These are phyloP conservation scores for Cercospora sp. DNA, from an alignment of 2,329 filamentous ascomycete genomes.

Conservation along the genomic window DNA sequence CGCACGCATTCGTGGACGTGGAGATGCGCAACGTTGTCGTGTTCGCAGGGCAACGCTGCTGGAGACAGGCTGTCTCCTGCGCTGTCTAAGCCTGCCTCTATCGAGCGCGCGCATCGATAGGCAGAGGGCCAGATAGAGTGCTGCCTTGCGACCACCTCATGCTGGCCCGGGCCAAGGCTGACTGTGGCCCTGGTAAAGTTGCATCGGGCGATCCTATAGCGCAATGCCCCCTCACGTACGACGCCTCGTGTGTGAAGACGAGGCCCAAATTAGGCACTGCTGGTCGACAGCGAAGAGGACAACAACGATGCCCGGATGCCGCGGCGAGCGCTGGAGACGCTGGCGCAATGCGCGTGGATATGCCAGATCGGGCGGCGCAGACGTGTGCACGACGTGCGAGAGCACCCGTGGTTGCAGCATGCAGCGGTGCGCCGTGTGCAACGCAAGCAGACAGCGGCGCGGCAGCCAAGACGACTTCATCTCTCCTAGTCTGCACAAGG, in stretches of 20 bases:
- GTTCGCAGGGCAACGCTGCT: slow-evolving; percentile 14
- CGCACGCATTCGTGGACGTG: slow-evolving; percentile 7
- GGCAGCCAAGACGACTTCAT: slow-evolving; percentile 1
- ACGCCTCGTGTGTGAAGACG: neutral
- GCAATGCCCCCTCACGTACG: neutral
- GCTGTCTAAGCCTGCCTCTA: neutral
- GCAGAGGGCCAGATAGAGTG: slow-evolving; percentile 7
- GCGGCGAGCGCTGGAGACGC: neutral
- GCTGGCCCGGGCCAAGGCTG: slow-evolving; percentile 15
- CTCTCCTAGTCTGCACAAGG: slow-evolving; percentile 1
- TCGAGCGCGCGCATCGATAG: neutral
- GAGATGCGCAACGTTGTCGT: neutral
- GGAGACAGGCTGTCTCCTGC: neutral
- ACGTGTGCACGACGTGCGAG: neutral
- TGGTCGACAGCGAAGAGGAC: neutral
- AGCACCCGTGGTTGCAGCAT: neutral
- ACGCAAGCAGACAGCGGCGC: neutral
- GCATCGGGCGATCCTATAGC: neutral
- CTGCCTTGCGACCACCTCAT: slow-evolving; percentile 2
- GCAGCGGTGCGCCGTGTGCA: neutral
- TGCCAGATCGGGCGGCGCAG: neutral
- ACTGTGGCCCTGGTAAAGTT: neutral
- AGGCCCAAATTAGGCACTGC: neutral
- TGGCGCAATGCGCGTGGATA: neutral
- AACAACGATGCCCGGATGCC: neutral